Evolutionary conservation across 1,139 yeast genomes (phyloP).

Genomic region (Zygoascus sp.): DNA sequence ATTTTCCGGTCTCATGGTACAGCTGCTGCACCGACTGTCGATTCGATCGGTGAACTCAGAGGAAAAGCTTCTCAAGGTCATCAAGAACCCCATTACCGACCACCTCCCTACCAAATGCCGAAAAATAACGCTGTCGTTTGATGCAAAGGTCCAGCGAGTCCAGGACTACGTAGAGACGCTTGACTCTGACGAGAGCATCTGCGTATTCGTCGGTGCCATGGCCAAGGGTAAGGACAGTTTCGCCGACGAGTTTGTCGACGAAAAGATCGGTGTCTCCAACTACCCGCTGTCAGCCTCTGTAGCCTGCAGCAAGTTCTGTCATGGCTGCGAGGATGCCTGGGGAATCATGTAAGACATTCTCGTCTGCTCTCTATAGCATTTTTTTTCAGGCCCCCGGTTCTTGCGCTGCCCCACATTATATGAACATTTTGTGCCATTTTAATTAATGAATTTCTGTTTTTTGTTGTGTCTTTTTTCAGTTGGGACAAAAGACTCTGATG

Average conservation of each 20-base stretch:
- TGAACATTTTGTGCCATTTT: neutral
- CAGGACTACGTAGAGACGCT: conserved; percentile 81
- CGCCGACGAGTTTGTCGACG: conserved; percentile 96
- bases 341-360: conserved; percentile 51
- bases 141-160: conserved; percentile 81
- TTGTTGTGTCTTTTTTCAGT: conserved; percentile 6
- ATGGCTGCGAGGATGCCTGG: conserved; percentile 99
- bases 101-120: conserved; percentile 95
- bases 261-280: conserved; percentile 90
- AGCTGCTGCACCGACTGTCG: conserved; percentile 82
- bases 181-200: conserved; percentile 85
- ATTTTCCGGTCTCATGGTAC: conserved; percentile 97
- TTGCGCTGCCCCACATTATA: neutral
- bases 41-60: conserved; percentile 93
- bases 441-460: neutral
- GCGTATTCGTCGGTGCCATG: conserved; percentile 99
- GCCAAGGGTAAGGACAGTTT: conserved; percentile 96
- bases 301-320: conserved; percentile 97
- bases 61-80: conserved; percentile 87
- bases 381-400: neutral
- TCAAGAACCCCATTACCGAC: conserved; percentile 94
- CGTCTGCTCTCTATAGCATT: neutral
- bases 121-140: conserved; percentile 89
- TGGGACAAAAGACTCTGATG: conserved; percentile 1
- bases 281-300: conserved; percentile 96